Percentiles rank a stretch among this genome's conserved stretches.
Conservation (phyloP, 2,329 filamentous ascomycete species). For the Trichophyton benhamiae region DNA sequence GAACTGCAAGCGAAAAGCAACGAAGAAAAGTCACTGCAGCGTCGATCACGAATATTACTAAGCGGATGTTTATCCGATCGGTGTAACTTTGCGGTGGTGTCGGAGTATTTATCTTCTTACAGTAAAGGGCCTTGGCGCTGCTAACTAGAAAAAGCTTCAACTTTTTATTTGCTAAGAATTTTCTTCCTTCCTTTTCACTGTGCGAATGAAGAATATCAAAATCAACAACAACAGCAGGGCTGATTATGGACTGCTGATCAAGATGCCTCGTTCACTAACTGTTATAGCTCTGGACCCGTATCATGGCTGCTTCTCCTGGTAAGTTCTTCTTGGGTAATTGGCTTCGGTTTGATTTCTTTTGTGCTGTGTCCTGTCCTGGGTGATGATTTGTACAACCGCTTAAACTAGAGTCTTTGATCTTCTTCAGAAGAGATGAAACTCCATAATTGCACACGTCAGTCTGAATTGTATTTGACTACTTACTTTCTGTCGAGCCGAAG, state of each 20-base stretch:
- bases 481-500: neutral
- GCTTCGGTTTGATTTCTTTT: slow-evolving; percentile 11
- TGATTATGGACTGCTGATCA: neutral
- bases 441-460: slow-evolving; percentile 74
- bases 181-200: neutral
- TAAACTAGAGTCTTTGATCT: slow-evolving; percentile 98
- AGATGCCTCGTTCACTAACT: neutral
- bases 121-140: neutral
- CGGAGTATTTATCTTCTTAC: neutral
- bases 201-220: neutral
- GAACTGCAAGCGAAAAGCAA: neutral
- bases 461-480: slow-evolving; percentile 42
- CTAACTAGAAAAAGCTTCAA: slow-evolving; percentile 1
- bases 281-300: neutral
- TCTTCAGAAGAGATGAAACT: slow-evolving; percentile 59
- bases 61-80: neutral
- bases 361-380: slow-evolving; percentile 27
- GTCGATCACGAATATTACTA: neutral
- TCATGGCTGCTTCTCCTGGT: slow-evolving; percentile 12
- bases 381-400: slow-evolving; percentile 76
- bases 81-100: neutral
- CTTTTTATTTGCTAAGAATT: neutral
- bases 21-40: neutral
- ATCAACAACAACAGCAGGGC: neutral
- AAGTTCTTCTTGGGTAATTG: slow-evolving; percentile 14